phyloP scores from a whole-genome alignment of 2,329 filamentous ascomycete genomes.

The Aspergillus puulaauensis region DNA sequence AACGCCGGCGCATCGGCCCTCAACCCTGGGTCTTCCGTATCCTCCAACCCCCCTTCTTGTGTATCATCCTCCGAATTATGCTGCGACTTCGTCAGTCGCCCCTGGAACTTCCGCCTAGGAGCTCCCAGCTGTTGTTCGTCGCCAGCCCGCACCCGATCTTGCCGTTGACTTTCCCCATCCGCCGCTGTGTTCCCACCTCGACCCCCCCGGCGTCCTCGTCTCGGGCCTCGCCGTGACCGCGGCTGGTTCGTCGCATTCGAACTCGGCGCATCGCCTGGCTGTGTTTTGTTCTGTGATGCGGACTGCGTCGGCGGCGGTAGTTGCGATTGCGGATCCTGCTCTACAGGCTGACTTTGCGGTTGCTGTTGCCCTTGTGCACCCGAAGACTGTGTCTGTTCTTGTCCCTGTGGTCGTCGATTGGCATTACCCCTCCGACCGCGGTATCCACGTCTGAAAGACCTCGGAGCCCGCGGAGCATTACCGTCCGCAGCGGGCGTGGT shows the following conservation, averaged over 20 bases:
- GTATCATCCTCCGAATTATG: constrained; percentile 17
- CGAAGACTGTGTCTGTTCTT: constrained; percentile 4
- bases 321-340: not conserved
- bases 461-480: constrained; percentile 19
- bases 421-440: constrained; percentile 25
- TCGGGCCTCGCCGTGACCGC: constrained; percentile 24
- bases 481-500: constrained; percentile 10
- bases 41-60: constrained; percentile 3
- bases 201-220: constrained; percentile 23
- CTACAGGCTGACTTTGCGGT: constrained; percentile 1
- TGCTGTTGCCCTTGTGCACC: constrained; percentile 12
- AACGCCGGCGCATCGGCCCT: constrained; percentile 44
- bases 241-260: constrained; percentile 12
- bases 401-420: constrained; percentile 19
- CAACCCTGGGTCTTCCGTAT: constrained; percentile 22
- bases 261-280: not conserved
- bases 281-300: not conserved
- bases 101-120: constrained; percentile 41
- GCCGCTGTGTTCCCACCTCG: constrained; percentile 10
- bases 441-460: constrained; percentile 25
- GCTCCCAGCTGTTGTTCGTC: constrained; percentile 8
- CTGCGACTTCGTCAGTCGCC: constrained; percentile 39
- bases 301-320: not conserved
- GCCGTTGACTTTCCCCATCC: constrained; percentile 19
- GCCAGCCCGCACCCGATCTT: constrained; percentile 17